A percentile compares a stretch with the other conserved stretches of the same genome.
Conservation (phyloP, 1,284 basidiomycete genomes). For the Coniferiporia weirii region DNA sequence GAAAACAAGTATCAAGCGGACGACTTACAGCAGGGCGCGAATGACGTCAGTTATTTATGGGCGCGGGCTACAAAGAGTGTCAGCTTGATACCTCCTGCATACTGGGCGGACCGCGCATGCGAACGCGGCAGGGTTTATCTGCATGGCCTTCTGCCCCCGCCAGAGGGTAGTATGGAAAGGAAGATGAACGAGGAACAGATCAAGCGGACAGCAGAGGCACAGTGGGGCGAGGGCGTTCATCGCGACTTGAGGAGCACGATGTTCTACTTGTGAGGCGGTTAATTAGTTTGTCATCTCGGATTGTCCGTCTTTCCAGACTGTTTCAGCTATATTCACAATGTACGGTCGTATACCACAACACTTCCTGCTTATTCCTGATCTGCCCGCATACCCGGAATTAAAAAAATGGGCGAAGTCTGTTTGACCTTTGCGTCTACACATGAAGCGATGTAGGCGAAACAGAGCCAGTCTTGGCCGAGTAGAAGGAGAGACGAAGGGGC, state of each 20-base stretch:
- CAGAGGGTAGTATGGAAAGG: constrained; percentile 22
- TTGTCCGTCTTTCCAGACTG: no score
- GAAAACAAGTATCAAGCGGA: constrained; percentile 61
- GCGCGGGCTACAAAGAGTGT: constrained; percentile 74
- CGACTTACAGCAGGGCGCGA: constrained; percentile 61
- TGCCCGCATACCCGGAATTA: no score
- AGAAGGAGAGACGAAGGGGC: no score
- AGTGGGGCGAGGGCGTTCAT: constrained; percentile 16
- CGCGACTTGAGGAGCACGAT: constrained; percentile 13
- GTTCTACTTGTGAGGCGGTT: constrained; percentile 15
- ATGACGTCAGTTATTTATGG: constrained; percentile 62
- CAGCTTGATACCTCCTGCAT: constrained; percentile 68
- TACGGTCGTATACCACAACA: no score
- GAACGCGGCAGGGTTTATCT: constrained; percentile 27
- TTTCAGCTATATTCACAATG: no score
- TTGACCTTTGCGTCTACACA: no score
- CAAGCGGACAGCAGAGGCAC: not conserved
- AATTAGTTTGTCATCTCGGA: no score
- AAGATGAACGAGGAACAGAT: constrained; percentile 12
- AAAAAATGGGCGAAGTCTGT: no score
- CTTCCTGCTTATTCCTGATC: no score
- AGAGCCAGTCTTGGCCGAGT: no score
- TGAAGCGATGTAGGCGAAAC: no score
- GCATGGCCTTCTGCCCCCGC: constrained; percentile 23
- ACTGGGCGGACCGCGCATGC: constrained; percentile 36